Base-by-base conservation (phyloP, 768 basidiomycete species). In the Pleurotus citrinopileatus region DNA sequence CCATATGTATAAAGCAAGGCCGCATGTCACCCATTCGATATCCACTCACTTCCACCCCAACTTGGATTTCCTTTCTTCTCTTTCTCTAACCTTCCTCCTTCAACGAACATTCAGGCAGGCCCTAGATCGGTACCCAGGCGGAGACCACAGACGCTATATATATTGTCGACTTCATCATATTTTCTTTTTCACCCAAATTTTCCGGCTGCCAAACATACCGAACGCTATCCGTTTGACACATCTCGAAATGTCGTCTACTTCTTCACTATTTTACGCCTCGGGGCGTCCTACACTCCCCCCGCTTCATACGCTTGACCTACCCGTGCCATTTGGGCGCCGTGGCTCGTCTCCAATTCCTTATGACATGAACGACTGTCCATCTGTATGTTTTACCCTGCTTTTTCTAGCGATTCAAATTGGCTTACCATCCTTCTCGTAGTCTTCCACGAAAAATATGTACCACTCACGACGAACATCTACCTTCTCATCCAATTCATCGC, bases 401-500 rank as follows among this genome's bases (percentile, higher is more conserved):
- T 36, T 13, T 9, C n/a, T 34, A 34, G n/a, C 32, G 3, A 34
- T 34, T n/a, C 4, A 19, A 1, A 20, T 55, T 51, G 61, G 56
- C 56, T 59, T 50, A 53, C 54, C 28, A 61, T 60, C 13, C 42
- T 20, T 25, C 28, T 40, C 26, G 52, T 42, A 59, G 61, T 40
- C 61, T 58, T 60, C 55, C 62, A 32, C 53, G 60, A 46, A 57
- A 19, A 57, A 60, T 17, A 59, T 59, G 60, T 54, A 54, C 15
- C 60, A 63, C 34, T 52, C 55, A 37, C 71, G 71, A 20, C 70
- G 70, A 44, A 60, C 68, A 5, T 78, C 76, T 22, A 65, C 64
- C 13, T 71, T 73, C 6, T 72, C 75, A 19, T 69, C 74, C 9
- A 63, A 64, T 29, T 69, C 73, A 25, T 73, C 74, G 55, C 76